These are phyloP conservation scores for Talaromyces sp. DNA, from an alignment of 2,329 filamentous ascomycete genomes.

Conservation along the genomic window DNA sequence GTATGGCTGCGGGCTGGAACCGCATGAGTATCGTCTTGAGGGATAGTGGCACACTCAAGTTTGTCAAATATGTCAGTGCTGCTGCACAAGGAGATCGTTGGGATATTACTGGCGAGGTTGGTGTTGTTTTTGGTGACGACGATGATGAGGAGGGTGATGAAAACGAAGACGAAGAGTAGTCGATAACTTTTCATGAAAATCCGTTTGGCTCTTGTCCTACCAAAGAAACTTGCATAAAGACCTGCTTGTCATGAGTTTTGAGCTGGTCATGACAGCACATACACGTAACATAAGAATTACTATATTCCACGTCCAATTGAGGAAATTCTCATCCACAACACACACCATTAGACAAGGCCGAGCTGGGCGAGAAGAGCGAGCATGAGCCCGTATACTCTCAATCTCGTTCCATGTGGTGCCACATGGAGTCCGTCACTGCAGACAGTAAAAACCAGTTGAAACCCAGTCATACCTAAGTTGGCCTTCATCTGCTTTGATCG, in stretches of 20 bases:
- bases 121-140: slow-evolving; percentile 59
- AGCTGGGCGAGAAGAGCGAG: neutral
- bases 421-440: too few relatives aligned
- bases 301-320: too few relatives aligned
- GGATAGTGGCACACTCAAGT: slow-evolving; percentile 80
- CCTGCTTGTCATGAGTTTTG: neutral
- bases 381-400: neutral
- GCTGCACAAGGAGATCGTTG: slow-evolving; percentile 83
- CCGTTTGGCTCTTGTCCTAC: neutral
- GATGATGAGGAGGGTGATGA: slow-evolving; percentile 27
- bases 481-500: neutral
- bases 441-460: too few relatives aligned
- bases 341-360: neutral
- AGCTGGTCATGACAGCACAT: too few relatives aligned
- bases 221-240: neutral
- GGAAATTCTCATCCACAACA: neutral
- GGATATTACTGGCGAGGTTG: slow-evolving; percentile 80
- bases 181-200: neutral
- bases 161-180: neutral
- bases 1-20: slow-evolving; percentile 75
- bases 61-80: slow-evolving; percentile 91
- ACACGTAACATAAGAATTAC: too few relatives aligned
- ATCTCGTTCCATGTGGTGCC: neutral
- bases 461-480: neutral
- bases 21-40: slow-evolving; percentile 84